Base-by-base conservation (phyloP, 2,329 filamentous ascomycete genomes). In the Penicillium olsonii region DNA sequence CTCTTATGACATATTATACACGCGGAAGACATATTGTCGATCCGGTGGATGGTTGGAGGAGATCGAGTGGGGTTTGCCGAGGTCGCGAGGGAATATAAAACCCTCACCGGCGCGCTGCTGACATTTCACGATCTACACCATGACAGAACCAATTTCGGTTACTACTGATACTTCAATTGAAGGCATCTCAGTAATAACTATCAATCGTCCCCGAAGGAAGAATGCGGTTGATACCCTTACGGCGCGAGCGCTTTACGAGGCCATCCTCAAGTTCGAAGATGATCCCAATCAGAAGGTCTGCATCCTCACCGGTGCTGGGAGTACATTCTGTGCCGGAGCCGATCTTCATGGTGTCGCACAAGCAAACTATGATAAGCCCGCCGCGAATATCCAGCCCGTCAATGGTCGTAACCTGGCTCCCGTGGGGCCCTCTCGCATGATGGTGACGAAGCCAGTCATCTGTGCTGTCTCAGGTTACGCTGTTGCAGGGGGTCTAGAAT, bases 111-210 rank as follows among this genome's bases (percentile, higher is more conserved):
- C 29, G 12, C 29, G 12, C 29, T n/a, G 29, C 7, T 31, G 29
- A 41, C 19, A 35, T 26, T 35, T 35, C 10, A 3, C n/a, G 1
- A 19, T 29, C 5, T 24, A 24, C 22, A 24, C 22, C 22, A 55
- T 56, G 53, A 24, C 50, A 10, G 45, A 52, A 2, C 11, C 7
- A 11, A 9, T 29, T 6, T 19, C 24, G 18, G 37, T 60, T 17
- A 35, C 40, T 6, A 42, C 24, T 9, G 53, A 58, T 45, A 49
- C 33, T 14, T 37, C 33, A n/a, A 51, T 50, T 4, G 52, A 53
- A 8, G 79, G 79, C 39, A 79, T 84, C 56, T 79, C 79, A 0
- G 77, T 72, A n/a, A 78, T 84, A 48, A 74, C 76, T n/a, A 74
- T 84, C 54, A 76, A 79, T 62, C 75, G 80, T n/a, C 69, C 70